Evolutionary conservation across 1,139 yeast genomes (phyloP).

Genomic region (Candida dubliniensis): DNA sequence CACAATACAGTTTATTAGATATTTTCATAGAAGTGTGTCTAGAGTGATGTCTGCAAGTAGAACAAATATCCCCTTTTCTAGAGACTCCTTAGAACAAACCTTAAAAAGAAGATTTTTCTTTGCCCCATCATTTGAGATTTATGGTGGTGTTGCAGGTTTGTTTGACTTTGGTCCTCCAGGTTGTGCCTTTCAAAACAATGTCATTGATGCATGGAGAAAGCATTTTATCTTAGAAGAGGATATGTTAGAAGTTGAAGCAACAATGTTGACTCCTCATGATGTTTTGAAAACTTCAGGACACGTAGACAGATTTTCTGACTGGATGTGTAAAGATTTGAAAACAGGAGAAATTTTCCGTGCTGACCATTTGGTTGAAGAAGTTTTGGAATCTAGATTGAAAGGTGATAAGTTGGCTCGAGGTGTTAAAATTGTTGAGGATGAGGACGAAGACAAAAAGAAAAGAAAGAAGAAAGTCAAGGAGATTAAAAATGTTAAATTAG

Average conservation of each 20-base stretch:
- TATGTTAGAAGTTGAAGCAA: slow-evolving; percentile 97
- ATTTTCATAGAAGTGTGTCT: slow-evolving; percentile 8
- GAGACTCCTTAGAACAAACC: slow-evolving; percentile 87
- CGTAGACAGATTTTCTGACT: slow-evolving; percentile 97
- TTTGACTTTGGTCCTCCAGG: slow-evolving; percentile 99
- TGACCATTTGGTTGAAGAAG: slow-evolving; percentile 97
- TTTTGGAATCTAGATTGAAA: slow-evolving; percentile 88
- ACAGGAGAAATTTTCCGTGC: slow-evolving; percentile 99
- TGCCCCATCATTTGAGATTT: slow-evolving; percentile 96
- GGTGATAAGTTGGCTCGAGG: slow-evolving; percentile 98
- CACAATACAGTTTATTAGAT: slow-evolving; percentile 7
- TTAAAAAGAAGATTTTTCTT: slow-evolving; percentile 94
- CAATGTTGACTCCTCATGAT: slow-evolving; percentile 96
- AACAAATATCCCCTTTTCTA: slow-evolving; percentile 54
- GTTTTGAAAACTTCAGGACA: slow-evolving; percentile 98
- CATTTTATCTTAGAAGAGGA: slow-evolving; percentile 97
- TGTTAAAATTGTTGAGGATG: slow-evolving; percentile 51
- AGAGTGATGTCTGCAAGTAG: slow-evolving; percentile 28
- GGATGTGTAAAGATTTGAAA: slow-evolving; percentile 96
- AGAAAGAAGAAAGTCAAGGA: slow-evolving; percentile 98
- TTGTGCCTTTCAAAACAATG: slow-evolving; percentile 95
- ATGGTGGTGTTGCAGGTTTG: slow-evolving; percentile 97
- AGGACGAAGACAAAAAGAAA: slow-evolving; percentile 75
- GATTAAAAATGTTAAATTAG: slow-evolving; percentile 83
- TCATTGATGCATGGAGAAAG: slow-evolving; percentile 94